Conservation (phyloP, 139 green algal genomes). For the Tetraselmis chui region DNA sequence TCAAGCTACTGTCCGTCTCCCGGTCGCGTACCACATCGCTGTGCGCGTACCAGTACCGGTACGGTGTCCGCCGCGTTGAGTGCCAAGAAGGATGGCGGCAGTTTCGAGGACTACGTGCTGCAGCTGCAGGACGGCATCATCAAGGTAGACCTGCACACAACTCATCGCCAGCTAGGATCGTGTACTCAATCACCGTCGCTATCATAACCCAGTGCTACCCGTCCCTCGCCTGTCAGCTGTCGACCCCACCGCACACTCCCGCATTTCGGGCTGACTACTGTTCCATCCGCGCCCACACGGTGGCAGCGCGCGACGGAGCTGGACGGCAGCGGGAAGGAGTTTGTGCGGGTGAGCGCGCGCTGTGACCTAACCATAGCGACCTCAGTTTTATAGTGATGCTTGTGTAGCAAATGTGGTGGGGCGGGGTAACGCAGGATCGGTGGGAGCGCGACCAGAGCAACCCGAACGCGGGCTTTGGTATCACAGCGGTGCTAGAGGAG, state of each 20-base stretch:
- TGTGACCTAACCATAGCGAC: too few species aligned
- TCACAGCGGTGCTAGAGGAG: constrained; percentile 88
- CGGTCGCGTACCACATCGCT: too few species aligned
- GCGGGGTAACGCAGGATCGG: constrained; percentile 27
- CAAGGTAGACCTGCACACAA: neutral
- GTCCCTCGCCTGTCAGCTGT: neutral
- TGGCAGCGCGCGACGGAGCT: constrained; percentile 29
- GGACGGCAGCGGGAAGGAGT: constrained; percentile 46
- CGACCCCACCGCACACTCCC: neutral
- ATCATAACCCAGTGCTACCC: neutral
- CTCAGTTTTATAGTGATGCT: too few species aligned
- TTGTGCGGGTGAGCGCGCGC: constrained; percentile 16
- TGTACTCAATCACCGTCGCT: too few species aligned
- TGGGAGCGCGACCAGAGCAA: constrained; percentile 42
- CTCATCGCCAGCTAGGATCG: too few species aligned
- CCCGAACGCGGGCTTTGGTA: constrained; percentile 69
- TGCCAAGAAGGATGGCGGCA: too few species aligned
- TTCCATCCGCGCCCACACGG: too few species aligned
- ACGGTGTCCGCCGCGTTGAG: too few species aligned
- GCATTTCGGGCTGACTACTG: too few species aligned
- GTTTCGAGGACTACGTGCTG: neutral
- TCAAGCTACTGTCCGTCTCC: too few species aligned
- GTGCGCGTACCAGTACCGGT: too few species aligned
- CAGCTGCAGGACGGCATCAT: neutral
- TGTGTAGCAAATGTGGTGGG: too few species aligned